Evolutionary conservation across 768 basidiomycete species (phyloP).

Genomic region (Termitomyces sp.): DNA sequence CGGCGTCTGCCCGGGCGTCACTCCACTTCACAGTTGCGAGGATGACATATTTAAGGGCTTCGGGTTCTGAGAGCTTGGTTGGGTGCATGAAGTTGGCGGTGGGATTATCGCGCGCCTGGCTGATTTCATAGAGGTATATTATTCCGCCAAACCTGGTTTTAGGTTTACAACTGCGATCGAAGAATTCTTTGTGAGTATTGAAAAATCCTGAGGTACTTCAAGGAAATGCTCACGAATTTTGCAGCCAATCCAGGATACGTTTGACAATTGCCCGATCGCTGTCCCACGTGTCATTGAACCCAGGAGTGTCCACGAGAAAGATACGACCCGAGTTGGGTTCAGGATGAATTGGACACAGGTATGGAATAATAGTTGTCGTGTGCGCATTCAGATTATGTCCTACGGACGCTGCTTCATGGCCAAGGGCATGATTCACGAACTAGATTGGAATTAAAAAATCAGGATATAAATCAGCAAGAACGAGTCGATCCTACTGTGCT

Average conservation of each 20-base stretch:
- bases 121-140: conserved; percentile 10
- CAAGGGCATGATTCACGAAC: conserved; percentile 22
- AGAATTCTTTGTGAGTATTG: background rate
- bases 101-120: conserved; percentile 8
- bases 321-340: conserved; percentile 7
- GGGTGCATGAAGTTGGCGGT: conserved; percentile 9
- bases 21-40: conserved; percentile 9
- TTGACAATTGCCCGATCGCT: conserved; percentile 19
- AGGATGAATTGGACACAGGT: background rate
- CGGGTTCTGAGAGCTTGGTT: conserved; percentile 9
- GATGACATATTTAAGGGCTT: conserved; percentile 6
- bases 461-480: background rate
- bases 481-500: conserved; percentile 8
- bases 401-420: conserved; percentile 11
- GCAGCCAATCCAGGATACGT: conserved; percentile 22
- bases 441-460: background rate
- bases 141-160: conserved; percentile 10
- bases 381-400: conserved; percentile 20
- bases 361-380: conserved; percentile 15
- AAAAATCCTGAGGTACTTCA: background rate
- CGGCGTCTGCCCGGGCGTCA: background rate
- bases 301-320: conserved; percentile 26
- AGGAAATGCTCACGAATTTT: conserved; percentile 15
- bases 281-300: conserved; percentile 21
- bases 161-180: conserved; percentile 5